Conservation (phyloP, 2,329 filamentous ascomycete species). For the Monosporascus sp. region DNA sequence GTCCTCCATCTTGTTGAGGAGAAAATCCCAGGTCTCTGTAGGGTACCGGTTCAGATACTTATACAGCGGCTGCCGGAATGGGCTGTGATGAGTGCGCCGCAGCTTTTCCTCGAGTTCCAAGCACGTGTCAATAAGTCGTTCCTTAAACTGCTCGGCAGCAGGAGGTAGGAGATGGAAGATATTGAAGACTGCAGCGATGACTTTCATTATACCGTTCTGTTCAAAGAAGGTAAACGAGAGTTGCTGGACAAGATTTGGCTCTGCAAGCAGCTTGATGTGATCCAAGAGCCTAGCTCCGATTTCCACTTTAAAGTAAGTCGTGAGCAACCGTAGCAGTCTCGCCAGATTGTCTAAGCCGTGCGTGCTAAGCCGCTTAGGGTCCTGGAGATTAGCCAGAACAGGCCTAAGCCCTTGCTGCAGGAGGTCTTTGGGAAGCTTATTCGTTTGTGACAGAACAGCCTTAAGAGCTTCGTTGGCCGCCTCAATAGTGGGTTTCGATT, state of each 20-base stretch:
- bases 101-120: slow-evolving; percentile 81
- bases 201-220: slow-evolving; percentile 87
- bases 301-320: slow-evolving; percentile 98
- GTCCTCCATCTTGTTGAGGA: slow-evolving; percentile 75
- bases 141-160: slow-evolving; percentile 86
- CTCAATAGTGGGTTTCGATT: slow-evolving; percentile 86
- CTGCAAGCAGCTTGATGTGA: slow-evolving; percentile 86
- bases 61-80: slow-evolving; percentile 84
- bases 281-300: slow-evolving; percentile 91
- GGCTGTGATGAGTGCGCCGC: slow-evolving; percentile 81
- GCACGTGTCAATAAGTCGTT: slow-evolving; percentile 83
- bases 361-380: slow-evolving; percentile 82
- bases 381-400: slow-evolving; percentile 93
- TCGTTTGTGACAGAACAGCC: slow-evolving; percentile 79
- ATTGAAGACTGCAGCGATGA: slow-evolving; percentile 90
- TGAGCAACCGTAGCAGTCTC: slow-evolving; percentile 81
- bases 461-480: slow-evolving; percentile 89
- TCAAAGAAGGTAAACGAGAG: slow-evolving; percentile 94
- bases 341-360: slow-evolving; percentile 89
- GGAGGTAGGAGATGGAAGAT: slow-evolving; percentile 95
- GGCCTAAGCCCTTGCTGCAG: slow-evolving; percentile 90
- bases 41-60: slow-evolving; percentile 93
- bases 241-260: slow-evolving; percentile 73
- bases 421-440: slow-evolving; percentile 90
- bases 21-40: slow-evolving; percentile 76